Evolutionary conservation across 768 basidiomycete species (phyloP), one percentile per base, ranked within the genome.

Genomic region (Hemileccinum impolitum): DNA sequence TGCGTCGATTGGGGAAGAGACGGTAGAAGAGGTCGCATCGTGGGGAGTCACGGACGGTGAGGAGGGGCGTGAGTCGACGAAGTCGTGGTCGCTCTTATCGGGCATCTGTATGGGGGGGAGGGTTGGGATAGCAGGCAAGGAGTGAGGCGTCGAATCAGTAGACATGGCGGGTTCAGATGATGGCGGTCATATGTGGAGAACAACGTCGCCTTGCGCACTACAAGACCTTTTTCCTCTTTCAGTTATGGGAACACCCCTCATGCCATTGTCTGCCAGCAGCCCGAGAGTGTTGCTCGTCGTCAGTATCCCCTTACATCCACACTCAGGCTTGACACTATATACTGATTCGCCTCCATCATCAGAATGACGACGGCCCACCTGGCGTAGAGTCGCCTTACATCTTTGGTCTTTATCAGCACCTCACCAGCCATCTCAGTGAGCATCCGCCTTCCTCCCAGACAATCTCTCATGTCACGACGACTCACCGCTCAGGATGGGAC

Each of bases 291-390:
- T 77, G 13, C 67, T 77, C 51, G 76, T 77, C 54, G 75, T 69
- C 61, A 70, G 74, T 70, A 44, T 41, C 39, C 34, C 46, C 34
- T 13, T 15, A 14, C 12, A 14, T 15, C 36, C 35, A 14, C 19
- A 30, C n/a, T n/a, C n/a, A n/a, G n/a, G 43, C 30, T 17, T 3
- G 28, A 8, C 17, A 23, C 13, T 28, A n/a, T n/a, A n/a, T n/a
- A 6, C 23, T 21, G 3, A 6, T 1, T 11, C n/a, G 23, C n/a
- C 45, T 58, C 51, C 31, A 3, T 39, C 2, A 25, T 8, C 57
- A 90, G 84, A 92, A 92, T 63, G 90, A 93, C 59, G 90, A 93
- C 58, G 90, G 90, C 3, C 90, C 90, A 13, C 90, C 90, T 7
- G 69, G 80, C 31, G 53, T 66, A 8, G 82, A 85, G 31, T 90